Conservation (phyloP, 176 grass and related monocot genomes). For the Aegilops tauschii region DNA sequence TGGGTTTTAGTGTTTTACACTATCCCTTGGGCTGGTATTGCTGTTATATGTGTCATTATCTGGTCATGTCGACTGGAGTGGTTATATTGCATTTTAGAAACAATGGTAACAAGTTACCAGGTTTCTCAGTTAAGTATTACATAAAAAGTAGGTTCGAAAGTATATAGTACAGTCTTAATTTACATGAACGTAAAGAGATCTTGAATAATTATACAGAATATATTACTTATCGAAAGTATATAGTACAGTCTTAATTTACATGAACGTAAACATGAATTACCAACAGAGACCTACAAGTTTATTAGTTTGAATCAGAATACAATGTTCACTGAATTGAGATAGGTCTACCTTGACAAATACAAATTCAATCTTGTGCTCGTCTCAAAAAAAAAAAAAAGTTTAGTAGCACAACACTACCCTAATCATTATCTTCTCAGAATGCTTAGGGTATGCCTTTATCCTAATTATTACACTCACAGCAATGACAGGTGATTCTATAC, state of each 20-base stretch:
- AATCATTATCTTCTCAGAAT: slow-evolving; percentile 11
- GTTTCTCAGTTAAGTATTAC: background rate
- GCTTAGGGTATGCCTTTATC: background rate
- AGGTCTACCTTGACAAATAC: background rate
- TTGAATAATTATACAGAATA: slow-evolving; percentile 4
- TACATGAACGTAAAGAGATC: too few relatives aligned
- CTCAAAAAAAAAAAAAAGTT: background rate
- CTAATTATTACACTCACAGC: background rate
- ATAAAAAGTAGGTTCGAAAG: background rate
- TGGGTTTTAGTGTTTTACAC: background rate
- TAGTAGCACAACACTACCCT: background rate
- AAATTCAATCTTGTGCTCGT: background rate
- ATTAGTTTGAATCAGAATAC: slow-evolving; percentile 15
- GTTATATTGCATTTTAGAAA: background rate
- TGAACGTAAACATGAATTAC: background rate
- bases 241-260: background rate
- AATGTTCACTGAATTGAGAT: background rate
- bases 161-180: too few relatives aligned
- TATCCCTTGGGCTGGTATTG: background rate
- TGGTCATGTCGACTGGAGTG: background rate
- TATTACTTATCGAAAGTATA: background rate
- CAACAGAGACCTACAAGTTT: background rate
- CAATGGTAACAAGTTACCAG: background rate
- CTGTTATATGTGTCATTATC: background rate
- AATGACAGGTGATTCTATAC: background rate